Conservation (phyloP, 441 rosid species). For the Macaranga tanarius region DNA sequence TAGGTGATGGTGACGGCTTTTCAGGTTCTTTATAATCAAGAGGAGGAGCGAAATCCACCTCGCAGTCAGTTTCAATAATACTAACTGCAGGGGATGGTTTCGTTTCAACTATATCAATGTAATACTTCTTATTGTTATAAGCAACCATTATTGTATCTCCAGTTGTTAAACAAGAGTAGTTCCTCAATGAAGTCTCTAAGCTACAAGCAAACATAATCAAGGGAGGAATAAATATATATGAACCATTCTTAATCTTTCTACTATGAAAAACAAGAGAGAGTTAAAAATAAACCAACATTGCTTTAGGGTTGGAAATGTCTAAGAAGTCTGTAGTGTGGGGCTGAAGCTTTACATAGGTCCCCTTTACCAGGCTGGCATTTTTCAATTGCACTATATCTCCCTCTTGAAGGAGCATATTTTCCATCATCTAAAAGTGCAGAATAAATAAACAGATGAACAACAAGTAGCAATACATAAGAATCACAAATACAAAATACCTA, state of each 20-base stretch:
- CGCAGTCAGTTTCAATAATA: slow-evolving; percentile 92
- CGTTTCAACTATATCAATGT: slow-evolving; percentile 74
- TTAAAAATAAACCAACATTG: slow-evolving; percentile 48
- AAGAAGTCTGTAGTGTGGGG: slow-evolving; percentile 76
- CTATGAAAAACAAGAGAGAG: not conserved
- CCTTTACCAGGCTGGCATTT: slow-evolving; percentile 70
- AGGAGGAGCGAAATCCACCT: slow-evolving; percentile 90
- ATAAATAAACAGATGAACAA: not conserved
- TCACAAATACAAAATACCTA: not conserved
- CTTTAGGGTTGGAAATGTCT: slow-evolving; percentile 82
- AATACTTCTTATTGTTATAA: slow-evolving; percentile 83
- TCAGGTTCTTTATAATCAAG: slow-evolving; percentile 80
- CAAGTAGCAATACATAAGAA: not conserved
- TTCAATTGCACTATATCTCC: slow-evolving; percentile 65
- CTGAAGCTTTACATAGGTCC: slow-evolving; percentile 76
- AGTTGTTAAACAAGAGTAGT: slow-evolving; percentile 81
- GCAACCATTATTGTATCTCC: slow-evolving; percentile 93
- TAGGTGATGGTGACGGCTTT: slow-evolving; percentile 40
- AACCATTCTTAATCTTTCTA: not conserved
- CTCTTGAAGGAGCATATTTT: slow-evolving; percentile 74
- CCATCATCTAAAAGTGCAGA: slow-evolving; percentile 67
- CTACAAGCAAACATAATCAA: slow-evolving; percentile 34
- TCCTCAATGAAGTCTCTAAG: slow-evolving; percentile 82
- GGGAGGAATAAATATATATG: not conserved
- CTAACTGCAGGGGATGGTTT: slow-evolving; percentile 78